Base-by-base conservation (phyloP, 108 stramenopile species). In the Pseudonitzschia multiseries region DNA sequence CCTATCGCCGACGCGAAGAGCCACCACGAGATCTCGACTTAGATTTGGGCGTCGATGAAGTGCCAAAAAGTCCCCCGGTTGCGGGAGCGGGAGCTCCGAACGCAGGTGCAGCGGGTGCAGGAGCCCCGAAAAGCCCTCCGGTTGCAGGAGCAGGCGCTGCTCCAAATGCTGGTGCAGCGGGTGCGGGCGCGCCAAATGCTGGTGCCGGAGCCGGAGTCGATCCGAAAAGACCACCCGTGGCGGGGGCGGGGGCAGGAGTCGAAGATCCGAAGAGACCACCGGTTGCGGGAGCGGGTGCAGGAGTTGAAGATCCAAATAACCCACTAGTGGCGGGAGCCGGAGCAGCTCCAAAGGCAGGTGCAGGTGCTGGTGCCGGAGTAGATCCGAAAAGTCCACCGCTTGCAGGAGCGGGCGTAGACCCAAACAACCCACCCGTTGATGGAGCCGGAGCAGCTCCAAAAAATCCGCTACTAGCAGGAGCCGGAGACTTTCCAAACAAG, bases 211-310 rank as follows among this genome's bases (percentile, higher is more conserved):
- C 31, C 15, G 82, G 52, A 1, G 57, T 26, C 15, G 80, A 41
- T 26, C 88, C 89, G 81, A 87, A 88, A 12, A 74, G 63, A 29
- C 79, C 71, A 13, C 48, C 68, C 31, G 62, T 20, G 33, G 75
- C 61, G 0, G 85, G 78, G 71, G 79, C 74, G 27, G 80, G 75
- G 3, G 70, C 43, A 26, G 57, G 57, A 14, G 90, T 78, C 15
- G 84, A 75, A 18, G 78, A 72, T 31, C 82, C 84, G 36, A 88
- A 88, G 24, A 87, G 59, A 32, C 86, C 84, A 29, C 86, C 89
- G 44, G 68, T 57, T 21, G 85, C 82, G 1, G 85, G 83, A 31
- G 74, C 71, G 40, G 74, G 83, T 26, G 77, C 69, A 50, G 90
- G 81, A 26, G 79, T 60, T 17, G 72, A 70, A 36, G 36, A 36